Percentiles rank a stretch among this genome's conserved stretches.
Conservation (phyloP, 257 asterid species). For the Solanum verrucosum region DNA sequence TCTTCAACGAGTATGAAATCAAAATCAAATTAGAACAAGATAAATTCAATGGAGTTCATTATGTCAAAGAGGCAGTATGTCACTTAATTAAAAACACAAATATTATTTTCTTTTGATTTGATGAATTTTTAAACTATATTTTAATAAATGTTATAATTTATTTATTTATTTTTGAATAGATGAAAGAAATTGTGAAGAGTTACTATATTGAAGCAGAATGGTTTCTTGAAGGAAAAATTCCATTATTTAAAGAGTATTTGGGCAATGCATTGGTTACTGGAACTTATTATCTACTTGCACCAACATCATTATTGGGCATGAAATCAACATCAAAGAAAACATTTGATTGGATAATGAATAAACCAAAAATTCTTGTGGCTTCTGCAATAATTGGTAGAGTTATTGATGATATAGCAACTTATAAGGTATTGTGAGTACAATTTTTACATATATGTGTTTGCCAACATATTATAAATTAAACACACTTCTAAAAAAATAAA, state of each 20-base stretch:
- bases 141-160: background rate
- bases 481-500: too few species aligned
- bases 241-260: conserved; percentile 39
- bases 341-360: conserved; percentile 1
- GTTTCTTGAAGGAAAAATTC: conserved; percentile 35
- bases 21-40: background rate
- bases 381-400: conserved; percentile 10
- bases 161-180: background rate
- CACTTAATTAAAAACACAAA: background rate
- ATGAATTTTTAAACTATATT: background rate
- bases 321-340: background rate
- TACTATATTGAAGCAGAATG: conserved; percentile 35
- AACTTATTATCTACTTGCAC: conserved; percentile 23
- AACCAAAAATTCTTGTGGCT: conserved; percentile 6
- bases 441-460: background rate
- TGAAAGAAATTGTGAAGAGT: background rate
- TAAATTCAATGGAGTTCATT: background rate
- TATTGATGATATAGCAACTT: conserved; percentile 15
- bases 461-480: background rate
- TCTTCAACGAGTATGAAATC: background rate
- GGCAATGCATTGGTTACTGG: conserved; percentile 25
- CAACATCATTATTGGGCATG: conserved; percentile 33
- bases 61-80: background rate
- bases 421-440: conserved; percentile 8
- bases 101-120: background rate